A percentile compares a stretch with the other conserved stretches of the same genome.
These are phyloP conservation scores for Diplosphaera chodatii DNA, from an alignment of 139 green algal species.

Conservation along the genomic window DNA sequence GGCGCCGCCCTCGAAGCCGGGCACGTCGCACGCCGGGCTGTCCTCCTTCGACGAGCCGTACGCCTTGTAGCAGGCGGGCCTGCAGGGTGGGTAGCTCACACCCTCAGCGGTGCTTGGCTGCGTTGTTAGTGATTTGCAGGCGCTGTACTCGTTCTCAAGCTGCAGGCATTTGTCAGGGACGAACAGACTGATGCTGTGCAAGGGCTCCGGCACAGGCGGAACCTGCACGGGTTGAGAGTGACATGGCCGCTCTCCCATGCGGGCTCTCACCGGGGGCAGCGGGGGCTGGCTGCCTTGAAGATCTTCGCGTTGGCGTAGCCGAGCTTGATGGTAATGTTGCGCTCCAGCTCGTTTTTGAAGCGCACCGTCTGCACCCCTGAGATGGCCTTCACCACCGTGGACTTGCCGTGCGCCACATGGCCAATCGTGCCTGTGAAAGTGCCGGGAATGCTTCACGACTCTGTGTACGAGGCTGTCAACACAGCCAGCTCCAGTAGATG, in stretches of 20 bases:
- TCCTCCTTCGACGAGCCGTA: conserved; percentile 91
- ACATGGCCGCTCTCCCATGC: too few species aligned
- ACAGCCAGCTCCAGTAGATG: too few species aligned
- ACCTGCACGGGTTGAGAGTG: too few species aligned
- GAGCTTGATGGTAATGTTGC: conserved; percentile 99
- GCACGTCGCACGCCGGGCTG: conserved; percentile 62
- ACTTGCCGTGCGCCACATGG: conserved; percentile 99
- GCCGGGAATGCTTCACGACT: too few species aligned
- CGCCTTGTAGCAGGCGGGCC: conserved; percentile 77
- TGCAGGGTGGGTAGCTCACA: too few species aligned
- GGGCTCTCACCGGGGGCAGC: conserved; percentile 9
- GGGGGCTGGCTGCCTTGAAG: conserved; percentile 81
- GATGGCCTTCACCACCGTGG: conserved; percentile 99
- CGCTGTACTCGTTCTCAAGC: too few species aligned
- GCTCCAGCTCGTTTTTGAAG: conserved; percentile 99
- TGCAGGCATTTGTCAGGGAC: too few species aligned
- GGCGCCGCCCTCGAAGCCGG: conserved; percentile 63
- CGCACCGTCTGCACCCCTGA: conserved; percentile 98
- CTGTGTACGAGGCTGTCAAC: too few species aligned
- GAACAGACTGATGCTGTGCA: too few species aligned
- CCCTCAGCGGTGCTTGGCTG: too few species aligned
- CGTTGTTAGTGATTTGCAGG: too few species aligned
- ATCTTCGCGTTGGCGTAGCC: conserved; percentile 99
- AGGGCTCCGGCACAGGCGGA: too few species aligned
- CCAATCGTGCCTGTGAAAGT: conserved; percentile 97